Conservation (phyloP, 2,329 filamentous ascomycete genomes). For the Lithohypha guttulata region DNA sequence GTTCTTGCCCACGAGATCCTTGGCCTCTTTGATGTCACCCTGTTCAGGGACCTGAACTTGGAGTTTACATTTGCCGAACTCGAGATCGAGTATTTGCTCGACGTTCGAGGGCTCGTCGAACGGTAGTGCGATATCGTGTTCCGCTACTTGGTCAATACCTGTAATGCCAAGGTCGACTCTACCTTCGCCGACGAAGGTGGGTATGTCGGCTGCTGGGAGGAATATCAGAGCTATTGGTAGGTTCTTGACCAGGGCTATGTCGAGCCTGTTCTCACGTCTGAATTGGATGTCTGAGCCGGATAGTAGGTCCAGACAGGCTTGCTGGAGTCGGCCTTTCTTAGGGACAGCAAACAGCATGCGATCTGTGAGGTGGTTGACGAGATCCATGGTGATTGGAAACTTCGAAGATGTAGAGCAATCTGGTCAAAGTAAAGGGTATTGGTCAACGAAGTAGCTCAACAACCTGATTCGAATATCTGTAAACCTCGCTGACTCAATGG, state of each 20-base stretch:
- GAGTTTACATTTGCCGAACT: slow-evolving; percentile 81
- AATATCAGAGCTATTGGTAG: slow-evolving; percentile 91
- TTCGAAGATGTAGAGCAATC: too few relatives aligned
- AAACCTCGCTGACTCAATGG: too few relatives aligned
- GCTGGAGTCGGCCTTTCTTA: slow-evolving; percentile 93
- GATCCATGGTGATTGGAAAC: slow-evolving; percentile 50
- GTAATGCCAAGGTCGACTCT: slow-evolving; percentile 91
- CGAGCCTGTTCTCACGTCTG: slow-evolving; percentile 83
- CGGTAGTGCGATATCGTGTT: slow-evolving; percentile 58
- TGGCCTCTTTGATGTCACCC: slow-evolving; percentile 56
- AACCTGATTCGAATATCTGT: too few relatives aligned
- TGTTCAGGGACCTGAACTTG: slow-evolving; percentile 95
- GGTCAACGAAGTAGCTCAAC: too few relatives aligned
- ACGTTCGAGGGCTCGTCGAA: slow-evolving; percentile 45
- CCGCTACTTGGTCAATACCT: slow-evolving; percentile 80
- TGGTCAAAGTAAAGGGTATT: too few relatives aligned
- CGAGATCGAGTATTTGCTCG: slow-evolving; percentile 79
- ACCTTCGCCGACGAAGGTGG: slow-evolving; percentile 92
- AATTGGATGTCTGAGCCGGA: slow-evolving; percentile 95
- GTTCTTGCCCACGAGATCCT: slow-evolving; percentile 80
- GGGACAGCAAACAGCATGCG: slow-evolving; percentile 94
- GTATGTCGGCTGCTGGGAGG: slow-evolving; percentile 92
- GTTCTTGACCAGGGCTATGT: slow-evolving; percentile 97
- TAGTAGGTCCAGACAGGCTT: slow-evolving; percentile 78
- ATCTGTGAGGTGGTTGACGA: slow-evolving; percentile 67